Evolutionary conservation across 1,139 yeast species (phyloP).

Genomic region (Kurtzmaniella quercitrusa): DNA sequence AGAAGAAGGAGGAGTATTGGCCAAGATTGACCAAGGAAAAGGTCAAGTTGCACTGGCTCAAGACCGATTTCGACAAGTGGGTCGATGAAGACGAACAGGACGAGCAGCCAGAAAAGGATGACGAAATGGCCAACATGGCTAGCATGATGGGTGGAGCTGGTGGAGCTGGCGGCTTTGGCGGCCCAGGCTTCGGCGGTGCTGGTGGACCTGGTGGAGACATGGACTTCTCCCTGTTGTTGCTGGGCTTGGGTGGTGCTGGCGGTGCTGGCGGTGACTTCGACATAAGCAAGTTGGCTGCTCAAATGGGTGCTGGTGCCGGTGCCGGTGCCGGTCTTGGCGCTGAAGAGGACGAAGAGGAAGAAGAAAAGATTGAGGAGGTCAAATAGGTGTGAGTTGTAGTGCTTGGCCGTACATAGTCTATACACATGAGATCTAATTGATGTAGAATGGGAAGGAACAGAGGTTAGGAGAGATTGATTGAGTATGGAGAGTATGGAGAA

Average conservation of each 20-base stretch:
- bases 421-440: background rate
- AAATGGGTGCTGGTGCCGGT: conserved; percentile 29
- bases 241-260: conserved; percentile 26
- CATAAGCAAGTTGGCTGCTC: conserved; percentile 38
- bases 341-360: conserved; percentile 23
- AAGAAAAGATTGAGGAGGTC: conserved; percentile 22
- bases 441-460: conserved; percentile 9
- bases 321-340: conserved; percentile 34
- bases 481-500: no score
- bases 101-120: conserved; percentile 47
- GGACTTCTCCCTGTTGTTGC: conserved; percentile 5
- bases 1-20: conserved; percentile 75
- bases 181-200: conserved; percentile 52
- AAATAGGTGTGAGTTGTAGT: conserved; percentile 10
- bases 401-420: background rate
- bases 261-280: conserved; percentile 32
- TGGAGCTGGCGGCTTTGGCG: conserved; percentile 19
- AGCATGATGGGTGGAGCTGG: conserved; percentile 25
- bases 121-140: conserved; percentile 29
- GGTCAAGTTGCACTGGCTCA: conserved; percentile 65
- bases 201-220: conserved; percentile 13
- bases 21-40: conserved; percentile 82
- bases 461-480: no score
- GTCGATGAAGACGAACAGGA: conserved; percentile 94
- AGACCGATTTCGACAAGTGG: conserved; percentile 97